A percentile compares a stretch with the other conserved stretches of the same genome.
These are phyloP conservation scores for Leishmania martiniquensis DNA, from an alignment of 208 protist genomes.

Conservation along the genomic window DNA sequence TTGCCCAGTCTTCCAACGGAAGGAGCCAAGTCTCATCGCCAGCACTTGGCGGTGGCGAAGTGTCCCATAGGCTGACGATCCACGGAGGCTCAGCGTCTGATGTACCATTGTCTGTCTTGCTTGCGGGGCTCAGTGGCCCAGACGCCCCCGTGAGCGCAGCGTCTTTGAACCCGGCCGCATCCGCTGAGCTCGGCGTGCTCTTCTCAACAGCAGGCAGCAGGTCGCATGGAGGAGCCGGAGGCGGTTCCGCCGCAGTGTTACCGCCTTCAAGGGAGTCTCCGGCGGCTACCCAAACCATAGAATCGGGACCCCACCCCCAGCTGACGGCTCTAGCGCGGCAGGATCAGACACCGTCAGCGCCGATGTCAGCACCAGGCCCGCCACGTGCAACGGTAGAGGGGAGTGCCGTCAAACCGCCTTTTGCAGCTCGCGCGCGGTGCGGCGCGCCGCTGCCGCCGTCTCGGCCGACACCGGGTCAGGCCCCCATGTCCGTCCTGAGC, in stretches of 20 bases:
- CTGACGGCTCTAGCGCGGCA: not conserved
- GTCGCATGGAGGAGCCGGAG: not conserved
- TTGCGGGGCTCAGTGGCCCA: not conserved
- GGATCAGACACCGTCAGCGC: not conserved
- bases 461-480: not conserved
- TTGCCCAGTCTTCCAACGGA: constrained; percentile 16
- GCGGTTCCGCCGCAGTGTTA: not conserved
- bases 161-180: not conserved
- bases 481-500: not conserved
- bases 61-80: not conserved
- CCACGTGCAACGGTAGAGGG: not conserved
- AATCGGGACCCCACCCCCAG: not conserved
- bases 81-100: not conserved
- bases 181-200: not conserved
- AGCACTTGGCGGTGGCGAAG: not conserved
- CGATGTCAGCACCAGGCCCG: not conserved
- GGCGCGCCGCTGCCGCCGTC: not conserved
- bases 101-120: constrained; percentile 8
- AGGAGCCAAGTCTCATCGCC: not conserved
- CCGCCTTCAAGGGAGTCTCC: not conserved
- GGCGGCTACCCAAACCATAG: not conserved
- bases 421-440: not conserved
- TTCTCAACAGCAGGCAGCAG: not conserved
- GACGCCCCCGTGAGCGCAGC: not conserved
- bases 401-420: not conserved